Evolutionary conservation across 2,329 filamentous ascomycete species (phyloP), one percentile per base, ranked within the genome.

Genomic region (Aureobasidium sp.): DNA sequence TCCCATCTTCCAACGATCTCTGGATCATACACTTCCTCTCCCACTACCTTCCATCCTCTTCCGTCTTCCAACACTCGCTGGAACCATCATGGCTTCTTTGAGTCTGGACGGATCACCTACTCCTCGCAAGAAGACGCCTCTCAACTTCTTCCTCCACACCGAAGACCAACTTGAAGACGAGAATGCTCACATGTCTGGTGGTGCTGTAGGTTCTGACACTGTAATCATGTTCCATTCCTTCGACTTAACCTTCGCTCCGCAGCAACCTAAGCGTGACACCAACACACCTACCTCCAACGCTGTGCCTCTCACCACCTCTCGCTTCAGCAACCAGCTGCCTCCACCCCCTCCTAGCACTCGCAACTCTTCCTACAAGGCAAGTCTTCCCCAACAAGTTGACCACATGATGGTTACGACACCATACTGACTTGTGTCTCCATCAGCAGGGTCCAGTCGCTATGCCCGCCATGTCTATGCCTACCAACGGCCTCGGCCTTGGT

Each of bases 21-120:
- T 41, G 16, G 37, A 55, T 53, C 59, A 16, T 44, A 34, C 59
- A 25, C 36, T 21, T 5, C 41, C 21, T 49, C 25, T 15, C 29
- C 44, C 29, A 32, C 36, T 29, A 25, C 36, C 34, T 41, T 52
- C 36, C 47, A 52, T 53, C 48, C 34, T 61, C 59, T n/a, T 21
- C 32, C 9, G 9, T 53, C 59, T 50, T 59, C 57, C 41, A 32
- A 45, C 11, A 42, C 25, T 32, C 25, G 34, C 58, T 39, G 48
- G 37, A 42, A 59, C 54, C 52, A 74, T 72, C 62, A 74, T 75
- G 65, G 71, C 73, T 64, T 72, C 60, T 27, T 36, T 45, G 52
- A 54, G 52, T 36, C 45, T 72, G 61, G 72, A 75, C 65, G 74
- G 74, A 30, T 76, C 74, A 55, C 74, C 74, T 34, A 75, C 74